Evolutionary conservation across 129 eudicot species (phyloP), one percentile per base, ranked within the genome.

Genomic region (Kitagawia praeruptora): DNA sequence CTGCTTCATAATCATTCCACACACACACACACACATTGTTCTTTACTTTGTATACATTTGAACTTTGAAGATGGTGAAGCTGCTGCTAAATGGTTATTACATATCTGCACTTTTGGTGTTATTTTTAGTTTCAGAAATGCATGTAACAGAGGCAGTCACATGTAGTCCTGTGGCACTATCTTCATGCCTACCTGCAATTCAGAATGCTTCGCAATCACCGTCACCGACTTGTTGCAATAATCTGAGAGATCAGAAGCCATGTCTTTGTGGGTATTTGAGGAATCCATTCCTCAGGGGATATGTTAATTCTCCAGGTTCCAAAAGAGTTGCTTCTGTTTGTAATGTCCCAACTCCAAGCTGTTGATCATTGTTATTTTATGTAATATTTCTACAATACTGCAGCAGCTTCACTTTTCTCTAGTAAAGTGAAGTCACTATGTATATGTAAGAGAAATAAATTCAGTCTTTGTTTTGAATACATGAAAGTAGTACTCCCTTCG

Each of bases 191-290:
- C 12, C 75, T 0, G 75, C 75, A 19, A 70, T 70, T 16, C 75
- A 70, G 46, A 39, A 39, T 7, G 28, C 75, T 0, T 5, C 47
- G 25, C 75, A 70, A 70, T 1, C 75, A 18, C 75, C 75, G 15
- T 2, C 48, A 6, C 0, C 13, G 48, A 6, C 3, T 37, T 70
- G 75, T 21, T 70, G 75, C 75, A 70, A 4, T 18, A 37, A 37
- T 70, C 75, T 70, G 75, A 31, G 41, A 27, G 27, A 31, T 67
- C 73, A 67, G 73, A 28, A 67, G 40, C 73, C 73, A 4, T 67
- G 73, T 19, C 73, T 67, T 67, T 67, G 73, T 31, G 73, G 73
- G 3, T 67, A 31, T 21, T 27, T 67, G 73, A 67, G 41, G 9
- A 67, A 67, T 67, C 73, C 73, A 14, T 8, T 34, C 6, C 41